A percentile compares a stretch with the other conserved stretches of the same genome.
These are phyloP conservation scores for Wakefieldia striispora DNA, from an alignment of 768 basidiomycete species.

Conservation along the genomic window DNA sequence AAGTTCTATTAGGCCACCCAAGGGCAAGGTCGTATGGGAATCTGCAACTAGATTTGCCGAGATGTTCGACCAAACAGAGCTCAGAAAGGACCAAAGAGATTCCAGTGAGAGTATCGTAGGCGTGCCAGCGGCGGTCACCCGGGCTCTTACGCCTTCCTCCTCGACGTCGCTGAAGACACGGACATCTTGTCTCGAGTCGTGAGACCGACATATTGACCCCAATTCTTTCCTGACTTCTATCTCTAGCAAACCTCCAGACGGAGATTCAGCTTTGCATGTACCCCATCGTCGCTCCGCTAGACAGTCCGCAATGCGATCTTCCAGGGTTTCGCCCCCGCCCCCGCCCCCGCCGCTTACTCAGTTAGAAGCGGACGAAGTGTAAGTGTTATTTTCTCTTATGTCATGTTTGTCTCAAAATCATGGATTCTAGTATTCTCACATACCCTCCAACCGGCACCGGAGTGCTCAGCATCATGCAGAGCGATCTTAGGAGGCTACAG, in stretches of 20 bases:
- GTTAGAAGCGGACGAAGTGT: conserved; percentile 66
- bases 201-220: conserved; percentile 1
- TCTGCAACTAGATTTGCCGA: not conserved
- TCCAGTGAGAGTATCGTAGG: not conserved
- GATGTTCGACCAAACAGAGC: conserved; percentile 16
- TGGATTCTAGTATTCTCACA: conserved; percentile 57
- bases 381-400: conserved; percentile 18
- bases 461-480: conserved; percentile 77
- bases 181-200: conserved; percentile 13
- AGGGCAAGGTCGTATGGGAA: conserved; percentile 18
- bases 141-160: conserved; percentile 19
- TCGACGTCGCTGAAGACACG: conserved; percentile 15
- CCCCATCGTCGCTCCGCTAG: conserved; percentile 37
- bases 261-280: conserved; percentile 3
- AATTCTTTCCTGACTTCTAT: conserved; percentile 1
- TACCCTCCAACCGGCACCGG: conserved; percentile 72
- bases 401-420: conserved; percentile 3
- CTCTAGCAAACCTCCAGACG: conserved; percentile 11
- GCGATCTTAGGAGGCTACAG: conserved; percentile 70
- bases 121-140: not conserved
- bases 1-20: conserved; percentile 13
- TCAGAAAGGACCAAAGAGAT: conserved; percentile 1
- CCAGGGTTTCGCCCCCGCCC: conserved; percentile 25
- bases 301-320: conserved; percentile 26
- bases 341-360: conserved; percentile 21